phyloP scores from a whole-genome alignment of 208 protist genomes.

The Trypanosoma cruzi region DNA sequence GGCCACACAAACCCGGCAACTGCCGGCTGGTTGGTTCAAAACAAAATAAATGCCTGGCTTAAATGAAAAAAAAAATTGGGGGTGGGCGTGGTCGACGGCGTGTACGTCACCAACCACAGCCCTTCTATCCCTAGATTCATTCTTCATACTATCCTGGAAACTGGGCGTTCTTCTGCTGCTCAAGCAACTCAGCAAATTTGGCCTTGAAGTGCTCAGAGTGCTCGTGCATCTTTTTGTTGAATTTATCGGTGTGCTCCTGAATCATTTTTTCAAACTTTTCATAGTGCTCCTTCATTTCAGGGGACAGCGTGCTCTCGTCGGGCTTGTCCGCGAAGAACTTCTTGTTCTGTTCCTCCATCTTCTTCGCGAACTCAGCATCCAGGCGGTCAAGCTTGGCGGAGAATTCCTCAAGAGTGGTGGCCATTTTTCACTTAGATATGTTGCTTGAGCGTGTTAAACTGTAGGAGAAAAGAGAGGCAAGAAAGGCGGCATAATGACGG shows the following conservation, averaged over 20 bases:
- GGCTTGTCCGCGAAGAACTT: constrained; percentile 94
- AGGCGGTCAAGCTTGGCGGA: constrained; percentile 90
- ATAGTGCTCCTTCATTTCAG: constrained; percentile 93
- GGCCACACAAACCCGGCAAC: too few species aligned
- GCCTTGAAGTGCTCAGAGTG: constrained; percentile 93
- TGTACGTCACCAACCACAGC: constrained; percentile 44
- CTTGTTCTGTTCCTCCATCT: constrained; percentile 94
- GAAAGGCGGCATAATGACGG: background rate
- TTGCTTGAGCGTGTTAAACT: background rate
- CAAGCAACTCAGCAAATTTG: constrained; percentile 89
- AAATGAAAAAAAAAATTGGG: too few species aligned
- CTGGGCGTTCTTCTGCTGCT: constrained; percentile 94
- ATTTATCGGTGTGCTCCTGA: constrained; percentile 93
- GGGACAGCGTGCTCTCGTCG: constrained; percentile 86
- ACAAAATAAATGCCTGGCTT: too few species aligned
- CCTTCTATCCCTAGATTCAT: constrained; percentile 91
- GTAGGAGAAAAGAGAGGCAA: background rate
- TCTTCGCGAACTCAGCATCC: constrained; percentile 89
- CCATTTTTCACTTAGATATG: constrained; percentile 10
- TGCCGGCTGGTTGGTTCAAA: too few species aligned
- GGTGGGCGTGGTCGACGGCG: background rate
- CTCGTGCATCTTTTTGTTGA: constrained; percentile 94
- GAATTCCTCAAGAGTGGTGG: constrained; percentile 89
- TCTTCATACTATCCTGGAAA: constrained; percentile 79
- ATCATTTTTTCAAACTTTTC: constrained; percentile 94